Base-by-base conservation (phyloP, 2,329 filamentous ascomycete genomes). In the Mariannaea elegans region DNA sequence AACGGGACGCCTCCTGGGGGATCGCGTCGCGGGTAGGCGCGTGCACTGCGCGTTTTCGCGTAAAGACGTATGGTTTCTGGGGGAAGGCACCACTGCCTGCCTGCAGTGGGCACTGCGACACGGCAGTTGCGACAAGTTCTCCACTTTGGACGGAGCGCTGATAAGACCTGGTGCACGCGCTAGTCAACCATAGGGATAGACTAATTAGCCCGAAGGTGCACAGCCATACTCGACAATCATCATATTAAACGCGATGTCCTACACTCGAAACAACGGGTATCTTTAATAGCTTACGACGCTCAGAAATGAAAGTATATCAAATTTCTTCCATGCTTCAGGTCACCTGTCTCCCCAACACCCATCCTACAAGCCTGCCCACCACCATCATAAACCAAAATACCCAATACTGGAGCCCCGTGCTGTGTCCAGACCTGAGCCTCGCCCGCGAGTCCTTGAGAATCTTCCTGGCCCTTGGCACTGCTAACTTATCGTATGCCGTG, bases 401-500 rank as follows among this genome's bases (percentile, higher is more conserved):
- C 59, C 63, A 67, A 16, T 65, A 66, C 27, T 67, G 49, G 12
- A 67, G 36, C 2, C 72, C 70, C 2, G 64, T 66, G 38, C 58
- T 71, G 45, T 76, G 71, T 1, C 68, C 68, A 7, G 58, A 52
- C 38, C 47, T 64, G 8, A 75, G 23, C 27, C 59, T 64, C 23
- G 64, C 61, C n/a, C 71, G 56, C 13, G 72, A 69, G 14, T 55
- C 61, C 13, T 57, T 63, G 0, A 74, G 58, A 2, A 74, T 59
- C 34, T 64, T 64, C 14, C 61, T 60, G 0, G 77, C 71, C 19
- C 79, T 69, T 4, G 77, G 75, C 12, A 76, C 65, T 34, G 76
- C 76, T 14, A 72, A 41, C 3, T 62, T 61, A 56, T 81, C 79
- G 60, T 80, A 81, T 2, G 62, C 69, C 32, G 29, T 49, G 6